These are phyloP conservation scores for Ramichloridium luteum DNA, from an alignment of 2,329 filamentous ascomycete species.

Conservation along the genomic window DNA sequence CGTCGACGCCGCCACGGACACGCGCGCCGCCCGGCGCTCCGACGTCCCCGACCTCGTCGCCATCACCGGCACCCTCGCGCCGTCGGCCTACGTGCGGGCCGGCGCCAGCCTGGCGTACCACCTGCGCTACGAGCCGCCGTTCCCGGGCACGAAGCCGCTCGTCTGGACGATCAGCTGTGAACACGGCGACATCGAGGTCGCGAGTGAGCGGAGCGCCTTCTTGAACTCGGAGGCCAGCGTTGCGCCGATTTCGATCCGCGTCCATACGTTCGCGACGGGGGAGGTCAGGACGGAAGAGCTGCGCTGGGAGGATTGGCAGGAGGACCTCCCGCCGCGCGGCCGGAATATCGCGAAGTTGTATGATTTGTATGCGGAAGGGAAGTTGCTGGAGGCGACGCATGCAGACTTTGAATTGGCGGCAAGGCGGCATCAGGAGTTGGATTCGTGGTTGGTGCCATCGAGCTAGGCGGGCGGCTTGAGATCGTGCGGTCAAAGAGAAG, in stretches of 20 bases:
- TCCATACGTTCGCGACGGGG: conserved; percentile 19
- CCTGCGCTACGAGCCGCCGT: too few species aligned
- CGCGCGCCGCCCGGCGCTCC: conserved; percentile 6
- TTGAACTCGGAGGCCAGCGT: conserved; percentile 9
- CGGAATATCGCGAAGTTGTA: conserved; percentile 21
- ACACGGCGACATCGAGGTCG: conserved; percentile 16
- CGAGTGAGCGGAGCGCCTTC: conserved; percentile 9
- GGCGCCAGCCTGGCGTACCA: conserved; percentile 11
- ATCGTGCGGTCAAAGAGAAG: too few species aligned
- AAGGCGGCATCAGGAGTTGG: conserved; percentile 37
- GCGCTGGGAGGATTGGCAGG: conserved; percentile 29
- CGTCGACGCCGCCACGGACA: conserved; percentile 4
- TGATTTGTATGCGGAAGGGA: conserved; percentile 21
- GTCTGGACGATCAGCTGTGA: conserved; percentile 17
- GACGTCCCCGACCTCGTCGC: conserved; percentile 18
- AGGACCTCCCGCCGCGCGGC: conserved; percentile 15
- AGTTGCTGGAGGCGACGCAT: conserved; percentile 18
- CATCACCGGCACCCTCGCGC: conserved; percentile 12
- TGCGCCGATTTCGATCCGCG: conserved; percentile 16
- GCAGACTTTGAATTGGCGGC: conserved; percentile 33
- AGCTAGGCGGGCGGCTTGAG: too few species aligned
- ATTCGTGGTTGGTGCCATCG: too few species aligned
- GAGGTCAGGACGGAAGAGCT: conserved; percentile 26
- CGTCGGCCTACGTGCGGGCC: conserved; percentile 6
- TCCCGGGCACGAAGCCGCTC: conserved; percentile 12